Evolutionary conservation across 768 basidiomycete genomes (phyloP).

Genomic region (Trametopsis cervina): DNA sequence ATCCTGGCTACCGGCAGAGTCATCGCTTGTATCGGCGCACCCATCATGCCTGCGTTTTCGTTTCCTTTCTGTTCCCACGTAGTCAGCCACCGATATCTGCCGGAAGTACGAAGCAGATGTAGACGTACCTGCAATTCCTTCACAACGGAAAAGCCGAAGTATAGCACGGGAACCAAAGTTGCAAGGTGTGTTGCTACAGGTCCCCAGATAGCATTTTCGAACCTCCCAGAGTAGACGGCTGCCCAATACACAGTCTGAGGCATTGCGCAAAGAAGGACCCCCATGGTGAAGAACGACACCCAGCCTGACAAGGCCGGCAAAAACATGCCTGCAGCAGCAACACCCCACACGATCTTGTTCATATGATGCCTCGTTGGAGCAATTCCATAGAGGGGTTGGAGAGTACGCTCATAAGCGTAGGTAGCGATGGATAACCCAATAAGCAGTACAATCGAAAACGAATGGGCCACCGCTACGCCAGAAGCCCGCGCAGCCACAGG

Average conservation of each 20-base stretch:
- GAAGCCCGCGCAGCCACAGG: not conserved
- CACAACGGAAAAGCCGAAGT: slow-evolving; percentile 41
- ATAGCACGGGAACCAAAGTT: slow-evolving; percentile 52
- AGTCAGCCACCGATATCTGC: not conserved
- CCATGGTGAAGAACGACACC: slow-evolving; percentile 30
- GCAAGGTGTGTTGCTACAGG: slow-evolving; percentile 50
- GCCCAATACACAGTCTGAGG: slow-evolving; percentile 67
- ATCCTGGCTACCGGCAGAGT: slow-evolving; percentile 22
- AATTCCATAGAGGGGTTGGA: slow-evolving; percentile 66
- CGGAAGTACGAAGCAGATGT: not conserved
- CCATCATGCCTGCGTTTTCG: not conserved
- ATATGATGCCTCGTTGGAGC: slow-evolving; percentile 48
- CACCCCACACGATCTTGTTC: slow-evolving; percentile 28
- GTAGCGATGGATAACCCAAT: slow-evolving; percentile 46
- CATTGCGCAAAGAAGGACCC: slow-evolving; percentile 34
- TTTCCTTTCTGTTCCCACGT: slow-evolving; percentile 3
- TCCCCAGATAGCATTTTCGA: slow-evolving; percentile 45
- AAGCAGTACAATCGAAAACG: slow-evolving; percentile 17
- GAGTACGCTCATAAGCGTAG: slow-evolving; percentile 52
- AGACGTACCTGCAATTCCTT: slow-evolving; percentile 33
- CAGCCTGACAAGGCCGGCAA: slow-evolving; percentile 26
- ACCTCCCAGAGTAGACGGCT: slow-evolving; percentile 50
- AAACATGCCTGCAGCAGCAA: slow-evolving; percentile 28
- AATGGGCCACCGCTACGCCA: not conserved
- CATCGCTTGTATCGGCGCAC: slow-evolving; percentile 15